A percentile compares a stretch with the other conserved stretches of the same genome.
Conservation (phyloP, 805 yeast genomes). For the Hyphopichia homilentoma region DNA sequence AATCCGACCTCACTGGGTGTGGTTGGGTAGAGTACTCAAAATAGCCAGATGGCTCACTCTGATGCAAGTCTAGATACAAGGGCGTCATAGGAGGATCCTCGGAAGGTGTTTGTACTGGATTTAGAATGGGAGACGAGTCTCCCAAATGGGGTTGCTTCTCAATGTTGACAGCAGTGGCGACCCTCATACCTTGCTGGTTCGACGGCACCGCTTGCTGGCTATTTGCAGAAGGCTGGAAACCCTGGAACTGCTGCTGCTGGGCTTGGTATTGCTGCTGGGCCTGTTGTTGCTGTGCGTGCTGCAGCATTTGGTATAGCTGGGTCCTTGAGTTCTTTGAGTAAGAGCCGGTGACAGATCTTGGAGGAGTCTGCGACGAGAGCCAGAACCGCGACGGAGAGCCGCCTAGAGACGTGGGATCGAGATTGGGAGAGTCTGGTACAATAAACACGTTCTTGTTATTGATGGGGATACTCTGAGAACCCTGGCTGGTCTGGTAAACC, state of each 20-base stretch:
- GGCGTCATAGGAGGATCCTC: conserved; percentile 46
- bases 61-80: conserved; percentile 17
- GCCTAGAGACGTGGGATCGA: conserved; percentile 49
- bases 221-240: conserved; percentile 5
- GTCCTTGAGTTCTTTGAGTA: conserved; percentile 15
- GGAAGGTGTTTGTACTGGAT: conserved; percentile 40
- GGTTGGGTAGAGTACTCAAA: conserved; percentile 1
- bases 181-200: too few species aligned
- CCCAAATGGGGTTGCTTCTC: conserved; percentile 5
- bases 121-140: conserved; percentile 26
- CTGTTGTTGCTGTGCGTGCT: conserved; percentile 11
- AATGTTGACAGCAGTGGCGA: conserved; percentile 3
- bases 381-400: conserved; percentile 56
- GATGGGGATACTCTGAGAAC: conserved; percentile 28
- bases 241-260: conserved; percentile 16
- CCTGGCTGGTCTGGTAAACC: neutral
- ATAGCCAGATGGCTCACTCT: neutral
- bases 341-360: conserved; percentile 28
- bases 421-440: conserved; percentile 50
- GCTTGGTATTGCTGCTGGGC: conserved; percentile 7
- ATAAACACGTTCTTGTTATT: conserved; percentile 9
- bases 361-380: conserved; percentile 53
- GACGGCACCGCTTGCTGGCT: neutral
- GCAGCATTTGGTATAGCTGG: conserved; percentile 12
- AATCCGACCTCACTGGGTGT: neutral